A percentile compares a stretch with the other conserved stretches of the same genome.
These are phyloP conservation scores for Nicotiana paniculata DNA, from an alignment of 257 asterid genomes.

Conservation along the genomic window DNA sequence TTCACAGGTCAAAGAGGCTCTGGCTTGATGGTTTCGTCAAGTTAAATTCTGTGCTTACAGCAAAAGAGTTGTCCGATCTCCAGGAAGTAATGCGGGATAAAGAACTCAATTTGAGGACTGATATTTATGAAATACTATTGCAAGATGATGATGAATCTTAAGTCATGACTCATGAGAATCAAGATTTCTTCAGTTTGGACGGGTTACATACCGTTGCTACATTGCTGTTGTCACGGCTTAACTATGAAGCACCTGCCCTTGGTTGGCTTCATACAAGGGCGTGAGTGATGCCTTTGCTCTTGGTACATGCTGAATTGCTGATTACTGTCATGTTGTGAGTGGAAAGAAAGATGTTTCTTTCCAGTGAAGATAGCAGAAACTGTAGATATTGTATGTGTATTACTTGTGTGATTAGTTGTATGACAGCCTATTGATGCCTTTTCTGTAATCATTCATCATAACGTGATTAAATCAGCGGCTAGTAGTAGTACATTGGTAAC, in stretches of 20 bases:
- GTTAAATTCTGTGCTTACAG: constrained; percentile 49
- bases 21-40: constrained; percentile 91
- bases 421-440: background rate
- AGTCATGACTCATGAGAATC: background rate
- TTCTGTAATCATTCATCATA: background rate
- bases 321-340: background rate
- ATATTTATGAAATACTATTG: constrained; percentile 81
- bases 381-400: background rate
- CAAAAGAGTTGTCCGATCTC: constrained; percentile 89
- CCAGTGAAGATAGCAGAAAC: background rate
- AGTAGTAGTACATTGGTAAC: background rate
- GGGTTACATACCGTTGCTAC: background rate
- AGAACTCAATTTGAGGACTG: constrained; percentile 94
- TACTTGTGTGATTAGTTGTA: background rate
- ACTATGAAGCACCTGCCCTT: background rate
- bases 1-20: constrained; percentile 74
- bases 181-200: background rate
- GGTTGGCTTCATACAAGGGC: background rate
- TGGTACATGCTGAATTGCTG: background rate
- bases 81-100: constrained; percentile 98
- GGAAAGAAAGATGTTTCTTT: background rate
- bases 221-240: background rate
- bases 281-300: background rate
- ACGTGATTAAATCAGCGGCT: background rate
- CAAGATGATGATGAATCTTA: constrained; percentile 68